Percentiles rank a stretch among this genome's conserved stretches.
Evolutionary conservation across 345 rosid genomes (phyloP).

Genomic region (Aquilaria malaccensis): DNA sequence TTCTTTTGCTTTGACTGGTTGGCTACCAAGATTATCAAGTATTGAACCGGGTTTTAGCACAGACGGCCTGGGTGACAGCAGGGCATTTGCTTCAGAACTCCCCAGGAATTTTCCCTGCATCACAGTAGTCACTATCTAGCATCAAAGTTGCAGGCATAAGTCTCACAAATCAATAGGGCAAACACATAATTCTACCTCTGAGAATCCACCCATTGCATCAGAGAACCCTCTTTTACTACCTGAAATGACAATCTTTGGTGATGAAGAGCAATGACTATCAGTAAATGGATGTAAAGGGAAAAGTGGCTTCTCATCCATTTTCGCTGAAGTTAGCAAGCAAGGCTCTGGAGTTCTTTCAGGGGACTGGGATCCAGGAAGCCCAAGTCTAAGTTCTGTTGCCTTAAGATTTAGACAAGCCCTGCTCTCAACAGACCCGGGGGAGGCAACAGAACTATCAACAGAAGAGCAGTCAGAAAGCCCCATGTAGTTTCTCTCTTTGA

Average conservation of each 20-base stretch:
- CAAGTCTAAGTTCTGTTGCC: conserved; percentile 66
- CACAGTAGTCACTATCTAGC: conserved; percentile 11
- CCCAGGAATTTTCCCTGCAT: conserved; percentile 43
- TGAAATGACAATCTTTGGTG: conserved; percentile 35
- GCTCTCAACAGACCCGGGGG: conserved; percentile 19
- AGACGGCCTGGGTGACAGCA: conserved; percentile 42
- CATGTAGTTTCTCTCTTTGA: conserved; percentile 52
- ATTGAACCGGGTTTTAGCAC: conserved; percentile 36
- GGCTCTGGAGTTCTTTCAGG: conserved; percentile 38
- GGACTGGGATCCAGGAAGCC: conserved; percentile 71
- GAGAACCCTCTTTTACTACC: conserved; percentile 71
- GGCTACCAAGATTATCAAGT: conserved; percentile 40
- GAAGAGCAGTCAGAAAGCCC: conserved; percentile 47
- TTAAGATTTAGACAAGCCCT: conserved; percentile 41
- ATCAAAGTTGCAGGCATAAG: conserved; percentile 10
- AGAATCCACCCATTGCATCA: conserved; percentile 49
- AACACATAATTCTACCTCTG: conserved; percentile 36
- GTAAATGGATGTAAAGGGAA: conserved; percentile 52
- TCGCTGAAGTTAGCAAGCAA: conserved; percentile 18
- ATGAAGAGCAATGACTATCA: conserved; percentile 30
- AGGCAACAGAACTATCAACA: conserved; percentile 28
- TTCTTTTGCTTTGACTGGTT: conserved; percentile 38
- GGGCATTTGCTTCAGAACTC: conserved; percentile 25
- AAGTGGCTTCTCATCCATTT: conserved; percentile 50
- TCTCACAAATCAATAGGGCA: neutral